Base-by-base conservation (phyloP, 257 asterid species). In the Solanum gracilifrons region DNA sequence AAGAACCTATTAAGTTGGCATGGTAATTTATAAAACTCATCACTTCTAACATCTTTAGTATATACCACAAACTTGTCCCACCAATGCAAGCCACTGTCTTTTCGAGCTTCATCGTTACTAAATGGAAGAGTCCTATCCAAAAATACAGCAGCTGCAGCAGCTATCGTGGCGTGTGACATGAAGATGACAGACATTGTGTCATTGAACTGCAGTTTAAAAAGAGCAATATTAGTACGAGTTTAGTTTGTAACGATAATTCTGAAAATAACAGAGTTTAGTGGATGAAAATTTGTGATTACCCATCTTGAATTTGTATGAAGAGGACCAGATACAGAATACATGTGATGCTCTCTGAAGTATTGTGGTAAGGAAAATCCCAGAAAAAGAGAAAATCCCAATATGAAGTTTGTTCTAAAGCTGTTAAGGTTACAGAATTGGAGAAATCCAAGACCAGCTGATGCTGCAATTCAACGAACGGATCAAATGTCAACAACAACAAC, bases 361-460 rank as follows among this genome's bases (percentile, higher is more conserved):
- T 93, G 96, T 37, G 98, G 96, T 15, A 96, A 83, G 39, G 97
- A 93, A 13, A 96, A 84, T 71, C 99, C 98, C 4, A 92, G 18
- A 87, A 92, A 94, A 89, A 95, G 89, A 77, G 98, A 95, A 9
- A 93, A 83, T 9, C 98, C 99, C 16, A 94, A 87, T 82, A 96
- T 88, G 27, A 93, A 86, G 87, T 96, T 95, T 60, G 96, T 92
- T 72, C 98, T 91, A 91, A 92, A 95, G 89, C 94, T 96, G 93
- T 95, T 94, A 27, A 96, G 92, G 93, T 96, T 95, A 87, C 98
- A 96, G 91, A 93, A 96, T 69, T 94, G 98, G 71, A 96, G 98
- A 74, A 89, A 91, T 18, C 95, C 98, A 31, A 96, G 86, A 11
- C 99, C 98, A 72, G 95, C 98, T 35, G 97, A 93, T 43, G 95